Conservation (phyloP, 2,329 filamentous ascomycete species). For the Colletotrichum nymphaeae region DNA sequence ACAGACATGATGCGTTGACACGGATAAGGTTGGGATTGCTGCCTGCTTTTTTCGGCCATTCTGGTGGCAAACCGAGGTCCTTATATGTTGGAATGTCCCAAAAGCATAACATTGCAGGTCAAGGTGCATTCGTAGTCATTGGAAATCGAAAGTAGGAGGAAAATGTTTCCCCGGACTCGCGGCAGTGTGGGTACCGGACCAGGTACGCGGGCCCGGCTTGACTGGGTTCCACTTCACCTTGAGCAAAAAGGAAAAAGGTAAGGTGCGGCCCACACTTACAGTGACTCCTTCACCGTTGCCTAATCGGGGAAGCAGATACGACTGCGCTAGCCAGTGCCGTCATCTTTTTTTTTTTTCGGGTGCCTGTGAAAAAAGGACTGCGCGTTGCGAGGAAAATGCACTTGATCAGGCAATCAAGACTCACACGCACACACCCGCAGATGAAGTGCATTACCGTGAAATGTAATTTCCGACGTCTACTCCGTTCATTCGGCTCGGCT, state of each 20-base stretch:
- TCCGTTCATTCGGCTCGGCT: neutral
- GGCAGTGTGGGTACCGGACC: neutral
- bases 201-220: neutral
- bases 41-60: neutral
- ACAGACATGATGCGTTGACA: neutral
- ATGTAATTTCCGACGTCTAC: neutral
- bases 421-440: neutral
- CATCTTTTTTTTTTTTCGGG: neutral
- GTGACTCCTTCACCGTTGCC: constrained; percentile 3
- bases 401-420: neutral
- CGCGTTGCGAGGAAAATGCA: neutral
- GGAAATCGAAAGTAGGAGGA: neutral
- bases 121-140: neutral
- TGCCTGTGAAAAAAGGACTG: too few relatives aligned
- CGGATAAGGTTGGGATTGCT: neutral
- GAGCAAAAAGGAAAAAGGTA: neutral
- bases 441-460: neutral
- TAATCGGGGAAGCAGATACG: constrained; percentile 25
- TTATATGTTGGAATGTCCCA: neutral
- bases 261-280: neutral
- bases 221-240: neutral
- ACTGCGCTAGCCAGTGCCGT: neutral
- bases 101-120: neutral
- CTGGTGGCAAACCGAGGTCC: neutral
- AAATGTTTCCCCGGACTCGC: neutral